Base-by-base conservation (phyloP, 768 basidiomycete species). In the Terana coerulea region DNA sequence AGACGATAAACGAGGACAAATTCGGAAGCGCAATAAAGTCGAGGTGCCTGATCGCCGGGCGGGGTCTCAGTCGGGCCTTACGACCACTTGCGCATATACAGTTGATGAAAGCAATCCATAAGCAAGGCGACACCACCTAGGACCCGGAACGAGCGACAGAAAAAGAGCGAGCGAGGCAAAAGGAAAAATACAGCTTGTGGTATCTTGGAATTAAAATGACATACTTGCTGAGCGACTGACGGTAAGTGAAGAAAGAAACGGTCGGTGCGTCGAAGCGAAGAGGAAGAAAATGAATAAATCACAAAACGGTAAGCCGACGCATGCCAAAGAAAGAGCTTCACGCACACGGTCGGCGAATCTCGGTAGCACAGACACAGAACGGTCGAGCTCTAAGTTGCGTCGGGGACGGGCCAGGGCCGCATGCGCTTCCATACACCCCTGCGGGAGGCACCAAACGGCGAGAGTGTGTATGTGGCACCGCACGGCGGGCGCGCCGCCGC, bases 381-480 rank as follows among this genome's bases (percentile, higher is more conserved):
- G 21, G 4, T 15, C 26, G 25, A 28, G 17, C 26, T 22, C 26
- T 28, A 10, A 7, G 5, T 26, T 44, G 26, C 43, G 25, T 34
- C 10, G 33, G 10, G 10, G 10, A n/a, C n/a, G 33, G 10, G 33
- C 10, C 10, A n/a, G 10, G 33, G n/a, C 21, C 31, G 19, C 40
- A 42, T 43, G 39, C 19, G 19, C 42, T 35, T 37, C 49, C 40
- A 50, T 50, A 36, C 30, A 30, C 37, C 29, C 49, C 37, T 42
- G 49, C 28, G 21, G 39, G 49, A 42, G 6, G 49, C 49, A 41
- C 39, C 49, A 42, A n/a, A n/a, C n/a, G n/a, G n/a, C n/a, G n/a
- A n/a, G n/a, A n/a, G n/a, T n/a, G n/a, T 42, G 49, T 17, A 15
- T 25, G 49, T 30, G 6, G 49, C 49, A 41, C 39, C 49, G 31